Evolutionary conservation across 176 grass and related monocot genomes (phyloP).

Genomic region (Ensete ventricosum): DNA sequence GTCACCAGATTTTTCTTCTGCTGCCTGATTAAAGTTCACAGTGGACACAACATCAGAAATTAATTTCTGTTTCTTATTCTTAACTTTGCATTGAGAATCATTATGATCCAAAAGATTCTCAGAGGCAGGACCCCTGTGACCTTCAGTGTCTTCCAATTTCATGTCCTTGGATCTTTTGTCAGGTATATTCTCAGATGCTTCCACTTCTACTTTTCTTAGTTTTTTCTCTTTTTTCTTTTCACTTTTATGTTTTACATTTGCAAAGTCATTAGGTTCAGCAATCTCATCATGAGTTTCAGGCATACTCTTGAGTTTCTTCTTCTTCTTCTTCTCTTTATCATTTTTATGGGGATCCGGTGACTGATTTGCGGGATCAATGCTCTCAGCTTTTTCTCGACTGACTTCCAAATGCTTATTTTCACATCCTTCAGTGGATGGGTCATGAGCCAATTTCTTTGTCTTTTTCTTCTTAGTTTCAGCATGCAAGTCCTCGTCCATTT

Average conservation of each 20-base stretch:
- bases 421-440: background rate
- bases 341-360: constrained; percentile 11
- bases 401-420: background rate
- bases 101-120: constrained; percentile 4
- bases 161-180: background rate
- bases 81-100: constrained; percentile 20
- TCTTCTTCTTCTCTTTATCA: constrained; percentile 35
- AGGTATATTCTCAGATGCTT: constrained; percentile 10
- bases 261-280: background rate
- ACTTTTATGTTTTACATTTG: constrained; percentile 18
- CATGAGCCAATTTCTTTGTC: constrained; percentile 32
- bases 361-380: constrained; percentile 1
- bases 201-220: constrained; percentile 6
- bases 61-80: constrained; percentile 59
- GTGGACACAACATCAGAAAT: constrained; percentile 1
- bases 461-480: constrained; percentile 38
- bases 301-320: constrained; percentile 34
- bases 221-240: constrained; percentile 18
- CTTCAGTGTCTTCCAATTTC: background rate
- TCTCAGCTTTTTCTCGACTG: background rate
- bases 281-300: constrained; percentile 1
- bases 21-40: constrained; percentile 18
- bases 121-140: background rate
- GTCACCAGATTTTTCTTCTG: constrained; percentile 14
- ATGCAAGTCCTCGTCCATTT: background rate